Conservation (phyloP, 2,329 filamentous ascomycete genomes). For the Alternaria triticina region DNA sequence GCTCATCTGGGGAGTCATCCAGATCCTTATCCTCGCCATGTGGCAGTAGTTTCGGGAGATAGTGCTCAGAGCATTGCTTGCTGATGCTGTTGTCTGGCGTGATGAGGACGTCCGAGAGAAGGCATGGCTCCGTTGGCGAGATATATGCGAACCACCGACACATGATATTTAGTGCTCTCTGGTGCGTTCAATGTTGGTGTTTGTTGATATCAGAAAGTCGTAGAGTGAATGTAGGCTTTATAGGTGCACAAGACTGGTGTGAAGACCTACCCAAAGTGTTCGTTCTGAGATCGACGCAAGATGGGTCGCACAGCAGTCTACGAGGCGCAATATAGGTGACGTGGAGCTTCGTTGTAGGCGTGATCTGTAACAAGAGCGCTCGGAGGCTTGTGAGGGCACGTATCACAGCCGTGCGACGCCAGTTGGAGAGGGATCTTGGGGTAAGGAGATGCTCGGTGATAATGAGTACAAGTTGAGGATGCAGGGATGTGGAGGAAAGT, state of each 20-base stretch:
- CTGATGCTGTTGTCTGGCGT: conserved; percentile 47
- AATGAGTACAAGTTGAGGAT: neutral
- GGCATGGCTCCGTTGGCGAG: conserved; percentile 59
- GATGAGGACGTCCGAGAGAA: conserved; percentile 62
- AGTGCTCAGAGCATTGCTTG: conserved; percentile 56
- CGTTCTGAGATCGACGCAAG: neutral
- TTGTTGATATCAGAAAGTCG: too few species aligned
- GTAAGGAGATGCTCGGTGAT: neutral
- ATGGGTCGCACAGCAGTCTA: neutral
- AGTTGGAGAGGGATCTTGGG: neutral
- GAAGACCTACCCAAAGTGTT: neutral
- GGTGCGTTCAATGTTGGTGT: neutral
- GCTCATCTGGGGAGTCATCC: conserved; percentile 49
- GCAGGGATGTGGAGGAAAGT: neutral
- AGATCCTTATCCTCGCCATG: conserved; percentile 52
- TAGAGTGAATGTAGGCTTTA: neutral
- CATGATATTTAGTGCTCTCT: conserved; percentile 35
- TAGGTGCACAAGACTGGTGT: neutral
- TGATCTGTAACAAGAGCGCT: neutral
- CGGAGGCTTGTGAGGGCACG: neutral
- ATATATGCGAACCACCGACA: conserved; percentile 65
- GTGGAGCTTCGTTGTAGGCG: conserved; percentile 7
- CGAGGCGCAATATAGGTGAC: neutral
- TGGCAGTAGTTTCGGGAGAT: conserved; percentile 60
- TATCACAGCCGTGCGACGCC: neutral